These are phyloP conservation scores for Akanthomyces lecanii DNA, from an alignment of 2,329 filamentous ascomycete genomes.

Conservation along the genomic window DNA sequence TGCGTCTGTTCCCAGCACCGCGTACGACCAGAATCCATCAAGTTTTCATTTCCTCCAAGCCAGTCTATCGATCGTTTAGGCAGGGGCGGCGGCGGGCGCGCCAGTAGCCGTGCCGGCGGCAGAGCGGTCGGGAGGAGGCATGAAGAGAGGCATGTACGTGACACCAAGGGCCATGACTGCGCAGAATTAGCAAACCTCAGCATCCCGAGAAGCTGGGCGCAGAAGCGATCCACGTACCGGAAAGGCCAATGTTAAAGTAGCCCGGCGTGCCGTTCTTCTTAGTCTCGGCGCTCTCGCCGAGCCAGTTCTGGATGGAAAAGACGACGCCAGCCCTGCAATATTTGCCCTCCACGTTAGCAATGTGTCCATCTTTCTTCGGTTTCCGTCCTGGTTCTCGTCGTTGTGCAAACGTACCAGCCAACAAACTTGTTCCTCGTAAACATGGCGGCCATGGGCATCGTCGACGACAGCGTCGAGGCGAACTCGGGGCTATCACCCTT, in stretches of 20 bases:
- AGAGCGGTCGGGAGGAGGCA: conserved; percentile 35
- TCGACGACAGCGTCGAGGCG: conserved; percentile 66
- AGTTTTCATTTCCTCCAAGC: neutral
- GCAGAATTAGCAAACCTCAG: conserved; percentile 17
- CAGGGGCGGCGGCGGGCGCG: conserved; percentile 8
- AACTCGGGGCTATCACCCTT: conserved; percentile 65
- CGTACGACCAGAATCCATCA: too few relatives aligned
- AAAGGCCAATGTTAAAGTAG: conserved; percentile 73
- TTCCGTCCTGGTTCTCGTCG: too few relatives aligned
- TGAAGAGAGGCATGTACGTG: conserved; percentile 48
- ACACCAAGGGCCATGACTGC: conserved; percentile 54
- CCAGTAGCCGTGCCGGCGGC: neutral
- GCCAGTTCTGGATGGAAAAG: conserved; percentile 71
- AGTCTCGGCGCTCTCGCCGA: conserved; percentile 67
- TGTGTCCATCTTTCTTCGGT: conserved; percentile 4
- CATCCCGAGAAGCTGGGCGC: neutral
- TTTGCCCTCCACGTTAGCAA: neutral
- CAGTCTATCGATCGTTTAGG: neutral
- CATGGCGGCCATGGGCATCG: conserved; percentile 93
- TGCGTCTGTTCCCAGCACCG: neutral
- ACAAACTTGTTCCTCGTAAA: conserved; percentile 85
- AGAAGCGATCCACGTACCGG: conserved; percentile 49
- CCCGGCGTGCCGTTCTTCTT: conserved; percentile 65
- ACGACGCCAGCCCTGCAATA: conserved; percentile 62
- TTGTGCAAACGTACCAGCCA: conserved; percentile 48